phyloP scores from a whole-genome alignment of 495 filamentous ascomycete genomes.

The Aspergillus sparsus region DNA sequence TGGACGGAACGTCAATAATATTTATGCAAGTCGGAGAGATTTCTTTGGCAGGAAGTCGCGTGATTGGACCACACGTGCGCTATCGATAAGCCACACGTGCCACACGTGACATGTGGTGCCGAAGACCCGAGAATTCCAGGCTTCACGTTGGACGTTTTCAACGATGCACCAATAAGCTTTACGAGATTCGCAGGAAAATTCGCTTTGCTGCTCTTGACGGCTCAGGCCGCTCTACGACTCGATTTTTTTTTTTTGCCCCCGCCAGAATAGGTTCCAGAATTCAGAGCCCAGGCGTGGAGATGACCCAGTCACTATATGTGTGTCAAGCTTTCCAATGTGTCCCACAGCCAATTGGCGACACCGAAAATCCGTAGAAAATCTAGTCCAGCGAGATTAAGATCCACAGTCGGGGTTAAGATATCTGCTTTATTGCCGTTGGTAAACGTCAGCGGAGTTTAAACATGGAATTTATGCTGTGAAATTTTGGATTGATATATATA shows the following conservation, averaged over 20 bases:
- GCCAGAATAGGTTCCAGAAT: too few relatives aligned
- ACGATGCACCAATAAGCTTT: neutral
- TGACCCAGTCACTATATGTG: conserved; percentile 1
- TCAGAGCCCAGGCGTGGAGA: neutral
- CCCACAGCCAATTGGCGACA: conserved; percentile 7
- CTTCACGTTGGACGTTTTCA: neutral
- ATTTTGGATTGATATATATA: conserved; percentile 11
- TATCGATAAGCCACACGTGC: conserved; percentile 14
- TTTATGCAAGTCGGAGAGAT: neutral
- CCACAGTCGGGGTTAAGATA: conserved; percentile 15
- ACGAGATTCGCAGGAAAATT: neutral
- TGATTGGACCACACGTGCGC: neutral
- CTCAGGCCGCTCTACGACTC: conserved; percentile 5
- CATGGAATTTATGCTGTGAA: neutral
- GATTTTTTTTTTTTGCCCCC: too few relatives aligned
- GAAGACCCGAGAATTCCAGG: conserved; percentile 12
- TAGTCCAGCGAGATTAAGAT: neutral
- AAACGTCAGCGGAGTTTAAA: neutral
- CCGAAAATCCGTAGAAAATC: neutral
- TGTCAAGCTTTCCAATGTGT: conserved; percentile 17
- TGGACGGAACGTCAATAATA: neutral
- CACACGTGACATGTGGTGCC: conserved; percentile 6
- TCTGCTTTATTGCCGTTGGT: conserved; percentile 6
- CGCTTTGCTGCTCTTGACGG: neutral
- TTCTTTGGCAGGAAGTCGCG: neutral